phyloP scores from a whole-genome alignment of 1,284 basidiomycete species.

The Pyrrhoderma noxium region DNA sequence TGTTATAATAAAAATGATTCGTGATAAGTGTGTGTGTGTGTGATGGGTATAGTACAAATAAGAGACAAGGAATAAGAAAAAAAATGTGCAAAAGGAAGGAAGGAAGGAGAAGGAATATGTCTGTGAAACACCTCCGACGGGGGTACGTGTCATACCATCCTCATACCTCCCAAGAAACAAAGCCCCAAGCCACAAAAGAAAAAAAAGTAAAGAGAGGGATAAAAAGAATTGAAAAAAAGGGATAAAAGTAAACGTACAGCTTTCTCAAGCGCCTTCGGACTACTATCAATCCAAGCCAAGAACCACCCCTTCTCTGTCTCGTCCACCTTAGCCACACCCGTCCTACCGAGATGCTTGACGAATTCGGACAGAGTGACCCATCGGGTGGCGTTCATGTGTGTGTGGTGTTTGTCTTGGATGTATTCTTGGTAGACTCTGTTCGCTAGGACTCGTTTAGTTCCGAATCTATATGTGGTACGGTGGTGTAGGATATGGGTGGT shows the following conservation, averaged over 20 bases:
- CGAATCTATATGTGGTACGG: conserved; percentile 69
- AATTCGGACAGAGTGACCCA: conserved; percentile 98
- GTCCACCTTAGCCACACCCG: conserved; percentile 87
- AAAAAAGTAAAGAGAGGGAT: neutral
- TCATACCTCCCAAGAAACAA: too few relatives aligned
- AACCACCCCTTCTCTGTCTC: conserved; percentile 99
- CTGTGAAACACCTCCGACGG: too few relatives aligned
- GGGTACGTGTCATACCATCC: too few relatives aligned
- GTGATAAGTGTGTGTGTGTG: too few relatives aligned
- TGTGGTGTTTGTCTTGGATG: conserved; percentile 90
- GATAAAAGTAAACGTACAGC: too few relatives aligned
- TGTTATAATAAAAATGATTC: conserved; percentile 29
- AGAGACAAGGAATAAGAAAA: too few relatives aligned
- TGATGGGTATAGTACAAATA: too few relatives aligned
- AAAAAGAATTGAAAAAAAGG: conserved; percentile 2
- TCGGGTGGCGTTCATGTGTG: conserved; percentile 98
- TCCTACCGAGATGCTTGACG: conserved; percentile 82
- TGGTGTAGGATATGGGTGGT: neutral
- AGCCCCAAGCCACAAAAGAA: too few relatives aligned
- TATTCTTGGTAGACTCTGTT: conserved; percentile 98
- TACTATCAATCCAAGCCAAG: conserved; percentile 94
- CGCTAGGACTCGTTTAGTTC: conserved; percentile 87
- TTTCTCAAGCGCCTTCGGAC: conserved; percentile 86
- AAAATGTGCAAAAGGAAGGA: too few relatives aligned
- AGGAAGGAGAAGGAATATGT: too few relatives aligned